phyloP scores from a whole-genome alignment of 2,329 filamentous ascomycete genomes.

The Fusarium subglutinans region DNA sequence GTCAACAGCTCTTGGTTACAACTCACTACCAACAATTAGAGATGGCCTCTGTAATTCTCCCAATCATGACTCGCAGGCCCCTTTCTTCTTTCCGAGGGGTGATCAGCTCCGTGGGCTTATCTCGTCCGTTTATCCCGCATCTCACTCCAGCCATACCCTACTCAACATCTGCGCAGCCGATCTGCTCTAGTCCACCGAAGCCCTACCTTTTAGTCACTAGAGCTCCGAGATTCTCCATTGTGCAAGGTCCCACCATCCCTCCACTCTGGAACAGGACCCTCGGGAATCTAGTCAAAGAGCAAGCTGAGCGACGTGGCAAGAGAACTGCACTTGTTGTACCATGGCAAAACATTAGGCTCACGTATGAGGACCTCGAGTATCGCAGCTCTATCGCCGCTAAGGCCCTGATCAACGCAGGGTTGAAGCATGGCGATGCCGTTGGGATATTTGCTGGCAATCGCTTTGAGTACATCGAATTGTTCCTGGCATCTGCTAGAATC shows the following conservation, averaged over 20 bases:
- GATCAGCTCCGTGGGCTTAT: fast-evolving
- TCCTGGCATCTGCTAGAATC: background rate
- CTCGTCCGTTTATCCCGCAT: too few species aligned
- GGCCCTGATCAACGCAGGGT: background rate
- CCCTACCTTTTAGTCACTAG: too few species aligned
- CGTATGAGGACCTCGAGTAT: background rate
- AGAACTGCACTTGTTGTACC: background rate
- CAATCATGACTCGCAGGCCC: background rate
- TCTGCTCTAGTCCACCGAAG: too few species aligned
- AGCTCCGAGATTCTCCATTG: background rate
- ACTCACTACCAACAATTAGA: fast-evolving
- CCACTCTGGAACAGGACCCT: background rate
- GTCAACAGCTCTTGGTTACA: fast-evolving
- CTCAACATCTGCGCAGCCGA: background rate
- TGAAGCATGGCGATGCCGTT: background rate
- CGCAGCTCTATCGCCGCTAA: background rate
- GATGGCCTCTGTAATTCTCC: background rate
- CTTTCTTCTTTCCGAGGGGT: fast-evolving
- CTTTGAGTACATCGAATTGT: background rate
- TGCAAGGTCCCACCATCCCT: background rate
- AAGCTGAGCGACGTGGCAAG: background rate
- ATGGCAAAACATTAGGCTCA: background rate
- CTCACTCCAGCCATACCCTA: background rate
- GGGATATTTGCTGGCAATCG: background rate
- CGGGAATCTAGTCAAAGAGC: background rate